These are phyloP conservation scores for Penicillium sp. DNA, from an alignment of 2,329 filamentous ascomycete genomes.

Conservation along the genomic window DNA sequence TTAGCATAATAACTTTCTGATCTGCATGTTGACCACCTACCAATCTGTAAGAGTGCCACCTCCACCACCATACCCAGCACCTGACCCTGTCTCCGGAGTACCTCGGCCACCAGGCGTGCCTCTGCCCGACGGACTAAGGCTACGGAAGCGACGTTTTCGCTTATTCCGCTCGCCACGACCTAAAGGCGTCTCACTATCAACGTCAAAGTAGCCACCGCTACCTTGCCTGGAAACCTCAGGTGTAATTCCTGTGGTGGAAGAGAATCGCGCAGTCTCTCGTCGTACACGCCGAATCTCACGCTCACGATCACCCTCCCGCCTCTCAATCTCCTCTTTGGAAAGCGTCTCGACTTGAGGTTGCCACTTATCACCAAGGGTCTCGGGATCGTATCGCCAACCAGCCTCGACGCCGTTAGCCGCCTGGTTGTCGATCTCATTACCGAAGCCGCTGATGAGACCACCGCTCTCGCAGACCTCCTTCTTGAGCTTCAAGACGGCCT, in stretches of 20 bases:
- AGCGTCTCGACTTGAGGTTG: constrained; percentile 79
- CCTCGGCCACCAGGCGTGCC: constrained; percentile 71
- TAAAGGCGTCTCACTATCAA: constrained; percentile 74
- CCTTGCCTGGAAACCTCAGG: constrained; percentile 68
- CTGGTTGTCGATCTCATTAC: constrained; percentile 81
- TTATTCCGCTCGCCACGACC: constrained; percentile 90
- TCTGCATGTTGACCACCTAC: constrained; percentile 27
- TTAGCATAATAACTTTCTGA: constrained; percentile 11
- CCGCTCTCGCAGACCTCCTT: constrained; percentile 96
- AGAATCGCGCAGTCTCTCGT: constrained; percentile 89
- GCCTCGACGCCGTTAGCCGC: constrained; percentile 79
- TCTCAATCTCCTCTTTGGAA: constrained; percentile 96
- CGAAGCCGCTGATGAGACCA: constrained; percentile 70
- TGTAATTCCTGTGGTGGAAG: constrained; percentile 78
- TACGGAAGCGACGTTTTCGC: constrained; percentile 91
- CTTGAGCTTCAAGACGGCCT: constrained; percentile 86
- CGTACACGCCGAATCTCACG: constrained; percentile 83
- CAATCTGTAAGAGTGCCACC: constrained; percentile 67
- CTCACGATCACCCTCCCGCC: constrained; percentile 91
- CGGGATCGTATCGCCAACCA: constrained; percentile 94
- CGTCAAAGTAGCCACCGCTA: constrained; percentile 60
- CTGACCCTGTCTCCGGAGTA: constrained; percentile 70
- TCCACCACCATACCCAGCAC: constrained; percentile 69
- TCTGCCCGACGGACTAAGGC: constrained; percentile 76
- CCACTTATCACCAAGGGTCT: constrained; percentile 82